Evolutionary conservation across 495 filamentous ascomycete species (phyloP), one percentile per base, ranked within the genome.

Genomic region (Glarea lozoyensis): DNA sequence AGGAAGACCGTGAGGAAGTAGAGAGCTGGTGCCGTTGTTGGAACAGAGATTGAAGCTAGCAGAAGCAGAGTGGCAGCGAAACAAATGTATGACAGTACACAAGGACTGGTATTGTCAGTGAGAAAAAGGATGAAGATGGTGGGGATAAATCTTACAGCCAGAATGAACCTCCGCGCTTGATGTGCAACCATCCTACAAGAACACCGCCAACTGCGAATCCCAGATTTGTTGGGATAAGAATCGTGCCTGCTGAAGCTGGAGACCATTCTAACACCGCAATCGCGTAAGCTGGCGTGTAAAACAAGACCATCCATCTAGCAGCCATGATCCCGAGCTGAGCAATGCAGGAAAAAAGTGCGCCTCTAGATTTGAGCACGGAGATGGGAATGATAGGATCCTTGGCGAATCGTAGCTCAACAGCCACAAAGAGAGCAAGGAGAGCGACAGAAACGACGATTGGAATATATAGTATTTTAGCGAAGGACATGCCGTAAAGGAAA

Each of bases 221-320:
- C 2, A 71, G 54, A 56, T 88, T 90, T 1, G 83, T 88, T 0
- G 85, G 81, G 36, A 88, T 72, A 3, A 90, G 64, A 23, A 88
- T 81, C 13, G 78, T 65, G 0, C 85, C 85, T 1, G 82, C 81
- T 0, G 68, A 60, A 3, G 80, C 80, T 2, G 82, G 77, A 9
- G 64, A 59, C 68, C 81, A 81, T 37, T 69, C 71, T 3, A 75
- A 73, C 0, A 88, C 77, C 2, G 82, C 78, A 42, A 88, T 74
- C 4, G 81, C 76, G 50, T 84, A 87, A 21, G 82, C 74, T 0
- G 85, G 85, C 0, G 78, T 69, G 63, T 82, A 88, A 60, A 86
- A 88, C 5, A 90, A 64, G n/a, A 88, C 70, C 3, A 67, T 64
- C 83, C 82, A 88, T 30, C 84, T 78, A 4, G 81, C 69, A 59